These are phyloP conservation scores for Aspergillus quadrilineatus DNA, from an alignment of 2,329 filamentous ascomycete species.

Conservation along the genomic window DNA sequence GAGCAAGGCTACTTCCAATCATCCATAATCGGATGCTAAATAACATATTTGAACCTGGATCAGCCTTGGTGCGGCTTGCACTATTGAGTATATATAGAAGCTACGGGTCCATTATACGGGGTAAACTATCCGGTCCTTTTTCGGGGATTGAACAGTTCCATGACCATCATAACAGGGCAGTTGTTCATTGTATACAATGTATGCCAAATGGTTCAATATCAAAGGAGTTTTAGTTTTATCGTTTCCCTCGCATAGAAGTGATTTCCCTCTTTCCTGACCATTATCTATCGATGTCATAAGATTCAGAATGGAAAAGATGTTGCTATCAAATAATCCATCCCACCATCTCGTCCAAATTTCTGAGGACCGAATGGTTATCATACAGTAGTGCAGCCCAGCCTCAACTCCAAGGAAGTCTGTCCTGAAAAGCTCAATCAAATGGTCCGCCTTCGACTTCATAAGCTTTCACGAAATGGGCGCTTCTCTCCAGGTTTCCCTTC, in stretches of 20 bases:
- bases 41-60: neutral
- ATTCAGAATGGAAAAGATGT: constrained; percentile 13
- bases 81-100: neutral
- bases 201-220: neutral
- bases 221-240: neutral
- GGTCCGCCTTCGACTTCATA: constrained; percentile 13
- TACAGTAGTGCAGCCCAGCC: constrained; percentile 31
- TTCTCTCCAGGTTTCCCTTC: constrained; percentile 8
- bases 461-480: constrained; percentile 1
- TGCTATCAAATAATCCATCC: constrained; percentile 25
- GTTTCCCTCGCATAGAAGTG: neutral
- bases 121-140: too few species aligned
- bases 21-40: neutral
- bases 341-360: constrained; percentile 22
- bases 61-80: neutral
- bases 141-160: too few species aligned
- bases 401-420: constrained; percentile 31
- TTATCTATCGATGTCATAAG: constrained; percentile 1
- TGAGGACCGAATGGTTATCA: constrained; percentile 32
- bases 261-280: neutral
- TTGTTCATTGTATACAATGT: neutral
- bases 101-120: neutral
- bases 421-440: constrained; percentile 20
- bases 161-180: too few species aligned
- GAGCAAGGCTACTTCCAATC: neutral